Conservation (phyloP, 805 yeast genomes). For the Hanseniaspora pseudoguilliermondii region DNA sequence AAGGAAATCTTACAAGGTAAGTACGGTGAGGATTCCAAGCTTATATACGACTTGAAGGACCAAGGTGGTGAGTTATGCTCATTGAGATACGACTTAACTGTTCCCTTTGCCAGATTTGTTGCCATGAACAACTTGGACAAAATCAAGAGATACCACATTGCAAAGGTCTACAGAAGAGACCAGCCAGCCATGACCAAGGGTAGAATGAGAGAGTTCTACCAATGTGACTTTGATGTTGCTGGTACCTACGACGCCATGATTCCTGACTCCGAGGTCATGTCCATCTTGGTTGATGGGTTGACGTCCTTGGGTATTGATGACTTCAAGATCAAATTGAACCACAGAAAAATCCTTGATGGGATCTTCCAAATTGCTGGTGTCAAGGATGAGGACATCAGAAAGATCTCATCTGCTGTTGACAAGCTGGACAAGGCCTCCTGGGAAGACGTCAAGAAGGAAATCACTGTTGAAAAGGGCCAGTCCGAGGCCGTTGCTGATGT, state of each 20-base stretch:
- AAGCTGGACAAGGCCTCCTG: constrained; percentile 92
- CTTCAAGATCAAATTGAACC: constrained; percentile 85
- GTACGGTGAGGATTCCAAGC: constrained; percentile 96
- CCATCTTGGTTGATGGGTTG: constrained; percentile 73
- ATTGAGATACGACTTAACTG: constrained; percentile 90
- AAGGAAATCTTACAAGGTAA: constrained; percentile 92
- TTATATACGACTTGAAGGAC: constrained; percentile 90
- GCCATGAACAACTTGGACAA: constrained; percentile 87
- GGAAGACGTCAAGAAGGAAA: constrained; percentile 86
- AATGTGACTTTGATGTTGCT: constrained; percentile 96
- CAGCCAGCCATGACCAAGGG: constrained; percentile 99
- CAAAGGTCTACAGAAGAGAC: constrained; percentile 96
- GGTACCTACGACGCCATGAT: constrained; percentile 89
- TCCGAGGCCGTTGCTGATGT: constrained; percentile 82
- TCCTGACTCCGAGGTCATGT: constrained; percentile 84
- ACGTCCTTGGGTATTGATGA: constrained; percentile 71
- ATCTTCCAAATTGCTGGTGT: constrained; percentile 93
- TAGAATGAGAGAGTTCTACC: constrained; percentile 98
- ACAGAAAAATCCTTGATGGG: constrained; percentile 91
- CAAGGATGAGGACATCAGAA: constrained; percentile 83
- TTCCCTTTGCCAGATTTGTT: constrained; percentile 93
- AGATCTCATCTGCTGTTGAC: constrained; percentile 88
- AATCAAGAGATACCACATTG: constrained; percentile 92
- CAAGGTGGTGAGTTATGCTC: constrained; percentile 98
- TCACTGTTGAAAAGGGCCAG: constrained; percentile 82